These are phyloP conservation scores for Tricladium varicosporioides DNA, from an alignment of 2,329 filamentous ascomycete genomes.

Conservation along the genomic window DNA sequence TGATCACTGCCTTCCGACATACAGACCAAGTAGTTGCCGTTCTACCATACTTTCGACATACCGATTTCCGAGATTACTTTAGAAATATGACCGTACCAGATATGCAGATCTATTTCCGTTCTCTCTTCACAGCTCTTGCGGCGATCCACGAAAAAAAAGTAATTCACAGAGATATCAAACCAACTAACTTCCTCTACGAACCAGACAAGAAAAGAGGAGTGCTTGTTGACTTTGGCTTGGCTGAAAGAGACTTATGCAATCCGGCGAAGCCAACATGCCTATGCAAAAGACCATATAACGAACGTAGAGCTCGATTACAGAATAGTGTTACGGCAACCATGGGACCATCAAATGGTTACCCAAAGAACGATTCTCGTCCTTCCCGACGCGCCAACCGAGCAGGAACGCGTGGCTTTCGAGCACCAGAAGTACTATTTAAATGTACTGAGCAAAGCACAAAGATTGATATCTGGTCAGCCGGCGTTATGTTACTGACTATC, in stretches of 20 bases:
- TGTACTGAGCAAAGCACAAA: constrained; percentile 92
- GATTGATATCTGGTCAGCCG: constrained; percentile 95
- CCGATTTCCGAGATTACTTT: constrained; percentile 94
- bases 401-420: constrained; percentile 91
- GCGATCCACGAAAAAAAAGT: constrained; percentile 83
- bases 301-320: constrained; percentile 60
- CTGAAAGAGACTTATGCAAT: constrained; percentile 78
- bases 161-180: constrained; percentile 93
- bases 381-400: constrained; percentile 91
- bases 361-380: constrained; percentile 83
- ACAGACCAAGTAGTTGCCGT: constrained; percentile 95
- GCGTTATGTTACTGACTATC: constrained; percentile 95
- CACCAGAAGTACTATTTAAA: constrained; percentile 94
- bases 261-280: constrained; percentile 55
- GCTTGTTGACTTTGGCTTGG: constrained; percentile 97
- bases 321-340: constrained; percentile 56
- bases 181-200: constrained; percentile 96
- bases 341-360: constrained; percentile 65
- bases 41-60: constrained; percentile 91
- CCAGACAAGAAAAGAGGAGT: constrained; percentile 78
- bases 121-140: constrained; percentile 79
- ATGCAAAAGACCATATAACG: constrained; percentile 65
- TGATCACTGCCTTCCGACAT: constrained; percentile 95
- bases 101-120: constrained; percentile 85
- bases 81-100: constrained; percentile 82